Base-by-base conservation (phyloP, 1,139 yeast genomes). In the Candida gigantensis region DNA sequence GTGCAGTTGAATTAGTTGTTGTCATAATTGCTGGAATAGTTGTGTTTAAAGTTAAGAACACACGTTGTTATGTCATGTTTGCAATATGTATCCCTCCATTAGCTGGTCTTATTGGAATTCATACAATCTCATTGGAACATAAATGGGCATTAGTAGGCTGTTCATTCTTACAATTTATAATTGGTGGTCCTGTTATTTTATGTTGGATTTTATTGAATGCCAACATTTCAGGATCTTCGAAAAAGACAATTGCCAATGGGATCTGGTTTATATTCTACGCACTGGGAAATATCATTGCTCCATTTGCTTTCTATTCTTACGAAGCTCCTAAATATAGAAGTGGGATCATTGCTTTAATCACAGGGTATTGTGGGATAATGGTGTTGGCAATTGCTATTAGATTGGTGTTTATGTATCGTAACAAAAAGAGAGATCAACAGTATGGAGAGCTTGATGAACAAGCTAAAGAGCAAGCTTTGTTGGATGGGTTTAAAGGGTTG, bases 81-180 rank as follows among this genome's bases (percentile, higher is more conserved):
- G 38, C 44, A 10, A 46, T 54, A 17, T 50, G 54, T 42, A 42
- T 51, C 13, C 52, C 57, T 10, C 57, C 57, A 6, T 41, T 57
- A 13, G 58, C 47, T 11, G 62, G 62, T 3, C 44, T 57, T 19
- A 46, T 55, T 35, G 62, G 60, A 2, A 49, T 57, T 20, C 51
- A 53, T 35, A 32, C 45, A 10, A 53, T 52, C 11, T 41, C 50
- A 9, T 51, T 50, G 18, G 45, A 23, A 39, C 47, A 57, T 26
- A 51, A 42, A 37, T 53, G 60, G 57, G 45, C 56, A 5, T 40
- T 57, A 14, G 61, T 55, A 2, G 53, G 68, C 7, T 62, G 68
- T 43, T 57, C 66, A 13, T 66, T 66, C 62, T 46, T 65, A 19
- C 68, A 61, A 36, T 62, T 50, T 43, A 52, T 59, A 20, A 48